Evolutionary conservation across 2,329 filamentous ascomycete genomes (phyloP), one percentile per base, ranked within the genome.

Genomic region (Oidium heveae): DNA sequence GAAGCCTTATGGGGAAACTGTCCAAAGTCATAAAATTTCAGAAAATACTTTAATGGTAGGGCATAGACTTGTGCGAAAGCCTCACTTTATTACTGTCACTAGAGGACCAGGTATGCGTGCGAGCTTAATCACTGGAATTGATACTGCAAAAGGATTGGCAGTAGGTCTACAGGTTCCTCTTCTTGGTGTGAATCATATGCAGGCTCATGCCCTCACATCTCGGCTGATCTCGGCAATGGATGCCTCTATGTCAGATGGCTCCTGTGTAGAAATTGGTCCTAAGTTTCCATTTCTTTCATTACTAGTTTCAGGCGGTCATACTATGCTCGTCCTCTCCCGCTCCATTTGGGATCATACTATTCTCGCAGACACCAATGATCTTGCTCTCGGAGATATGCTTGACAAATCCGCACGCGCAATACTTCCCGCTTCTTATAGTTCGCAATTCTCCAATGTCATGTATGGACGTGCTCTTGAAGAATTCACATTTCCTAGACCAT

Each of bases 181-280:
- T 34, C 66, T 96, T 0, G 91, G 80, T 0, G 84, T 95, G 0
- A 84, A 98, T 66, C 91, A 98, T 67, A 96, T 98, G 91, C 88
- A 95, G 66, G 91, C 88, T 12, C 91, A 98, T 67, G 83, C 91
- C 18, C 70, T 98, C 58, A 96, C 91, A 18, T 84, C 89, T 16
- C 75, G 86, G 10, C 74, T 98, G 44, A 80, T 82, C 4, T 69
- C 71, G 34, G 83, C 84, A 5, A 67, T 89, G 57, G 64, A 71
- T 44, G 18, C 32, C 22, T 15, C 10, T 16, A 24, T 28, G 3
- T 18, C 18, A 28, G 18, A 52, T 7, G 22, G 54, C 59, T 32
- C n/a, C 15, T 16, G 15, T 13, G 13, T 32, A 32, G 57, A 20
- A 58, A 58, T 13, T 54, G 57, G 53, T 59, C 83, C 82, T 0